Conservation (phyloP, 495 filamentous ascomycete species). For the Daldinia bambusicola region DNA sequence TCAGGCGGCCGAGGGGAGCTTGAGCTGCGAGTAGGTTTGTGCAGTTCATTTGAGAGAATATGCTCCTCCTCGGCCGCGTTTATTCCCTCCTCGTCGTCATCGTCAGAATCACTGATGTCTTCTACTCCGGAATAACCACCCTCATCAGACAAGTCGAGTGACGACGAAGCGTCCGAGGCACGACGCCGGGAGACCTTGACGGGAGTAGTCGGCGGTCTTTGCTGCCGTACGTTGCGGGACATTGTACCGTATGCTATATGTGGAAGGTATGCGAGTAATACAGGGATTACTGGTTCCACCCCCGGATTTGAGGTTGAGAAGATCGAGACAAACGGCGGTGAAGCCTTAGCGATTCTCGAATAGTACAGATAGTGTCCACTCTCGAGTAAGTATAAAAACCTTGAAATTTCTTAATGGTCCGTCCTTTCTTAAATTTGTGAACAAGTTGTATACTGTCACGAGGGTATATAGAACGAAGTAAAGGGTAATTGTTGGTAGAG, state of each 20-base stretch:
- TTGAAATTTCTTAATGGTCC: background rate
- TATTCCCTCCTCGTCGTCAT: conserved; percentile 76
- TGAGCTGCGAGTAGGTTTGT: conserved; percentile 46
- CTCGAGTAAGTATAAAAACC: conserved; percentile 19
- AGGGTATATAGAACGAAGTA: conserved; percentile 22
- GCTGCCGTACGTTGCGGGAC: conserved; percentile 64
- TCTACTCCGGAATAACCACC: conserved; percentile 78
- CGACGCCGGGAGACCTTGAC: conserved; percentile 54
- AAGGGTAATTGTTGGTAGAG: conserved; percentile 19
- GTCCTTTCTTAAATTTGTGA: conserved; percentile 8
- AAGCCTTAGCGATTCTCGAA: conserved; percentile 32
- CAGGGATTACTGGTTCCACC: conserved; percentile 37
- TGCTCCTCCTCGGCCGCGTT: conserved; percentile 77
- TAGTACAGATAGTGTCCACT: conserved; percentile 5
- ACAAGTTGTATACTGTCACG: conserved; percentile 8
- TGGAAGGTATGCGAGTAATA: conserved; percentile 33
- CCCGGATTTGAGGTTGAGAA: conserved; percentile 31
- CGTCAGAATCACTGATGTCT: conserved; percentile 79
- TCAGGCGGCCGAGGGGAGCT: conserved; percentile 56
- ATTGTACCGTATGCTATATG: conserved; percentile 47
- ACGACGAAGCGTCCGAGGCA: conserved; percentile 56
- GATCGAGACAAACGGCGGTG: conserved; percentile 55
- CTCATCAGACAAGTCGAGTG: conserved; percentile 68
- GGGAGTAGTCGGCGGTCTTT: conserved; percentile 56
- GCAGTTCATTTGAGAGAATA: conserved; percentile 62